Conservation (phyloP, 805 yeast genomes). For the Ascoidea tarda region DNA sequence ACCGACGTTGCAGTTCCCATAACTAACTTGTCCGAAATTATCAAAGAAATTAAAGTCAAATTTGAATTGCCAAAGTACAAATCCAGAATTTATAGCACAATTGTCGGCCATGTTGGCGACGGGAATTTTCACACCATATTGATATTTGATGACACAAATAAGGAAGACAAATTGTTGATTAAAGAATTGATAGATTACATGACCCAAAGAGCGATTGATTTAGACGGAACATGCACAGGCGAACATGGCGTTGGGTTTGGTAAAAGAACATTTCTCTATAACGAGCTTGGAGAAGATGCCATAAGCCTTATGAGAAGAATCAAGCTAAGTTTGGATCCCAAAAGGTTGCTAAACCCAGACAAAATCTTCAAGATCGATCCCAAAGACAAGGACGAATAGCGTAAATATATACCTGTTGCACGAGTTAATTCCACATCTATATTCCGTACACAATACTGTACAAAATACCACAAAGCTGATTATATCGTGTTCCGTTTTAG, state of each 20-base stretch:
- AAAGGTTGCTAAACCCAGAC: constrained; percentile 63
- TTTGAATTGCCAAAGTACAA: constrained; percentile 19
- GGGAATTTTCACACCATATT: constrained; percentile 68
- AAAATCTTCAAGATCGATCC: constrained; percentile 65
- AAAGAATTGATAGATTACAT: constrained; percentile 39
- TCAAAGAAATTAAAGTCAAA: constrained; percentile 46
- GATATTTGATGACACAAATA: constrained; percentile 26
- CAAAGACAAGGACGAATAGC: constrained; percentile 5
- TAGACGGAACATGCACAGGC: constrained; percentile 79
- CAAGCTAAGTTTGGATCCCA: constrained; percentile 63
- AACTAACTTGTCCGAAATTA: constrained; percentile 48
- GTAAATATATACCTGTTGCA: background rate
- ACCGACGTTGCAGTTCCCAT: constrained; percentile 81
- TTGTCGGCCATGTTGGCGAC: constrained; percentile 76
- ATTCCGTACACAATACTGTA: too few relatives aligned
- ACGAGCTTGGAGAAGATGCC: constrained; percentile 56
- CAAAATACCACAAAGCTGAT: too few relatives aligned
- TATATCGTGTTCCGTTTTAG: too few relatives aligned
- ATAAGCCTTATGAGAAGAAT: constrained; percentile 60
- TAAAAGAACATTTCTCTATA: constrained; percentile 43
- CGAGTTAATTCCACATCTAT: too few relatives aligned
- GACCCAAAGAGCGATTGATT: constrained; percentile 49
- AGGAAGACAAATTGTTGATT: constrained; percentile 31
- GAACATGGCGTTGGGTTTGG: constrained; percentile 84
- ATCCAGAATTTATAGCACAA: constrained; percentile 29